Evolutionary conservation across 192 early-diverging fungal species (phyloP).

Genomic region (Coemansia biformis): DNA sequence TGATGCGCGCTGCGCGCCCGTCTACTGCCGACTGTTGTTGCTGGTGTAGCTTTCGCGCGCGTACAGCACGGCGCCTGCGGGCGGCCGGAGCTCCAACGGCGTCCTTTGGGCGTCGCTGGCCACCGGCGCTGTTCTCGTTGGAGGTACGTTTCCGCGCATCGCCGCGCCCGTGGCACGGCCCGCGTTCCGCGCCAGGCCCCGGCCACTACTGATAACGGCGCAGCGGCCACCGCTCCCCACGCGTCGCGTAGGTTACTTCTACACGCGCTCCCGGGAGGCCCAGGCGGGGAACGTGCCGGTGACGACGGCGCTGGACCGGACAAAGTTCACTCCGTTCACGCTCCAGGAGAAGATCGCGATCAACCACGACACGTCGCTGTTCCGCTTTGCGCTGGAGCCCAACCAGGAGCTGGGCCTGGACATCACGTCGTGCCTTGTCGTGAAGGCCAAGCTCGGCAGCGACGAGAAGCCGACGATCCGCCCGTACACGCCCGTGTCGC

Average conservation of each 20-base stretch:
- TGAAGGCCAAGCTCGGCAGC: constrained; percentile 55
- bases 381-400: constrained; percentile 65
- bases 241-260: constrained; percentile 33
- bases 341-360: constrained; percentile 52
- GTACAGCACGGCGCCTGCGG: constrained; percentile 34
- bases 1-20: background rate
- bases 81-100: constrained; percentile 20
- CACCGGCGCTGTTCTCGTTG: constrained; percentile 39
- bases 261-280: constrained; percentile 29
- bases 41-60: constrained; percentile 33
- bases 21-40: background rate
- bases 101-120: constrained; percentile 42
- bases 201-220: constrained; percentile 2
- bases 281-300: constrained; percentile 5
- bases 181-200: background rate
- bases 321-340: constrained; percentile 43
- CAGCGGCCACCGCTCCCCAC: background rate
- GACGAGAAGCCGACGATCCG: constrained; percentile 67
- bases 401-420: constrained; percentile 63
- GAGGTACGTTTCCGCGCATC: constrained; percentile 28
- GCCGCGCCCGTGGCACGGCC: background rate
- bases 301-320: constrained; percentile 35
- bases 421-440: constrained; percentile 75
- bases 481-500: constrained; percentile 75
- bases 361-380: constrained; percentile 65